These are phyloP conservation scores for Candida berthetii DNA, from an alignment of 805 yeast genomes.

Conservation along the genomic window DNA sequence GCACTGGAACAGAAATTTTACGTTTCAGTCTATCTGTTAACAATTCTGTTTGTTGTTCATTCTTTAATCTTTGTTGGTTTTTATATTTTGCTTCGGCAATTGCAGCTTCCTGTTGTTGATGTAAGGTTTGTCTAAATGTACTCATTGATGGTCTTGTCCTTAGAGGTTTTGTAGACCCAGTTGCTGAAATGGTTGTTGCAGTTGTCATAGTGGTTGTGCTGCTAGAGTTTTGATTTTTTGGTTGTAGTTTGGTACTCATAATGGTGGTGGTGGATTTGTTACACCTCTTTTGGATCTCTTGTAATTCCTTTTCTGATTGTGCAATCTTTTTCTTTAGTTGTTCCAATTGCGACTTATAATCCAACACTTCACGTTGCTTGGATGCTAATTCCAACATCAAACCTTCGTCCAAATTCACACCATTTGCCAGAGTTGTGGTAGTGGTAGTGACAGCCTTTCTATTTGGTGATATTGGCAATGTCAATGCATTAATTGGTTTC, in stretches of 20 bases:
- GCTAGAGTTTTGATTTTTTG: background rate
- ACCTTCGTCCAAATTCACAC: conserved; percentile 6
- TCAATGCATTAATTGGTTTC: background rate
- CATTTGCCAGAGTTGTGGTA: background rate
- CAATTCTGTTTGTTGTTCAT: background rate
- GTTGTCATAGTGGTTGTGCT: conserved; percentile 1
- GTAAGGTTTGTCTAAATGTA: conserved; percentile 6
- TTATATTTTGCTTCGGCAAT: background rate
- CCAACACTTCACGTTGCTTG: conserved; percentile 48
- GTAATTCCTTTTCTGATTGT: conserved; percentile 31
- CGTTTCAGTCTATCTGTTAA: background rate
- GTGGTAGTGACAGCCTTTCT: too few species aligned
- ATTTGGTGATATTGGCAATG: background rate
- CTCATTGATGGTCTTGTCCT: conserved; percentile 10
- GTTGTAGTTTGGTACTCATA: conserved; percentile 1
- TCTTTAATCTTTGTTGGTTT: background rate
- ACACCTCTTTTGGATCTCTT: conserved; percentile 26
- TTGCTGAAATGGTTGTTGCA: background rate
- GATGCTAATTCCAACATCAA: conserved; percentile 36
- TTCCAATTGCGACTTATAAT: conserved; percentile 36
- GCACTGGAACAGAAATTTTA: background rate
- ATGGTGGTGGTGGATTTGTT: conserved; percentile 4
- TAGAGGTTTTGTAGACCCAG: background rate
- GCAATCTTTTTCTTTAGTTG: conserved; percentile 29
- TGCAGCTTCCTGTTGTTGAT: conserved; percentile 4